Evolutionary conservation across 106 monocot species (phyloP).

Genomic region (Allium sativum): DNA sequence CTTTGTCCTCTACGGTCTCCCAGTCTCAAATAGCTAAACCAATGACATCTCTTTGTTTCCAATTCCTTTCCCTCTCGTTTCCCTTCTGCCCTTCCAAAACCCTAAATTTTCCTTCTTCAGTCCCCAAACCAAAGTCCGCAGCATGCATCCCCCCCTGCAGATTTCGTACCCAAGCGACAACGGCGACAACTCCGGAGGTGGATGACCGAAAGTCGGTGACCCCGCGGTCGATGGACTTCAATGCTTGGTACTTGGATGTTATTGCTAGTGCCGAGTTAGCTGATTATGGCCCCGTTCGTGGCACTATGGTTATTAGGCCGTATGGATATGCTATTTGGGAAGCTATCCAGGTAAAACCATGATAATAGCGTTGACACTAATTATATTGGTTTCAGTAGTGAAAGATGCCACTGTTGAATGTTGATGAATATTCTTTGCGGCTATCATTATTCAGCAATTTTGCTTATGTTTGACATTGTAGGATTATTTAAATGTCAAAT

Average conservation of each 20-base stretch:
- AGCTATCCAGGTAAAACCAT: conserved; percentile 50
- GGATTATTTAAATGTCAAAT: conserved; percentile 93
- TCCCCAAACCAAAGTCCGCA: conserved; percentile 8
- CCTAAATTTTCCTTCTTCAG: conserved; percentile 3
- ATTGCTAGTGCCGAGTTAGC: conserved; percentile 86
- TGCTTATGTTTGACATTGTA: conserved; percentile 9
- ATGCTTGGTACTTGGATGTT: conserved; percentile 89
- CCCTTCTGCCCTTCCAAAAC: conserved; percentile 31
- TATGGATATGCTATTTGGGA: conserved; percentile 99
- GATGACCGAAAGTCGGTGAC: conserved; percentile 37
- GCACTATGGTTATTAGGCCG: conserved; percentile 95
- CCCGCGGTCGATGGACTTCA: conserved; percentile 80
- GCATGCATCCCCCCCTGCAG: conserved; percentile 2
- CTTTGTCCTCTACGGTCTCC: too few relatives aligned
- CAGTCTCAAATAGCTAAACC: background rate
- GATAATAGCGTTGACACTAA: background rate
- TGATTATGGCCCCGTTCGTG: conserved; percentile 89
- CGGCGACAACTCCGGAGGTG: conserved; percentile 1
- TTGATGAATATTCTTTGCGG: too few relatives aligned
- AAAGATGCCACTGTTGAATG: too few relatives aligned
- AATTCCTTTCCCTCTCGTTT: conserved; percentile 25
- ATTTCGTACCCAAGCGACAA: conserved; percentile 15
- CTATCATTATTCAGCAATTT: too few relatives aligned
- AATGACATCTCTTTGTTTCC: conserved; percentile 44
- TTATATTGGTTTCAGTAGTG: too few relatives aligned